Percentiles rank a stretch among this genome's conserved stretches.
Conservation (phyloP, 306 rosid genomes). For the Elaeagnus macrophylla region DNA sequence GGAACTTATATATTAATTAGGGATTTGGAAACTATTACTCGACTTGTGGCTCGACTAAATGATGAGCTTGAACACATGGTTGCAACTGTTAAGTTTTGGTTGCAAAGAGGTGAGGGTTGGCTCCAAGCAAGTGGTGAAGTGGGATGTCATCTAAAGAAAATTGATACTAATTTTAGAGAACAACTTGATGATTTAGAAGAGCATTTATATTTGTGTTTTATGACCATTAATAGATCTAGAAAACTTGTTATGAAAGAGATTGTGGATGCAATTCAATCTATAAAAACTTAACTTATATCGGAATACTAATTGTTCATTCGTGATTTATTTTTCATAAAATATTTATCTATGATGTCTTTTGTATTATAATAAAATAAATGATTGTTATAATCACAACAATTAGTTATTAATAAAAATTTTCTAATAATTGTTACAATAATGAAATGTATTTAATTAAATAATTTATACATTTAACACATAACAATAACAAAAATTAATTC, state of each 20-base stretch:
- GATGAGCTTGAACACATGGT: constrained; percentile 61
- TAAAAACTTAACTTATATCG: background rate
- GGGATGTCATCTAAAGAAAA: constrained; percentile 40
- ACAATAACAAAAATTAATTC: no score
- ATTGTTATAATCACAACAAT: background rate
- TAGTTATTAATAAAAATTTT: no score
- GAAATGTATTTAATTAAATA: no score
- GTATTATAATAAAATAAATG: no score
- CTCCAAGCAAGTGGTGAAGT: constrained; percentile 40
- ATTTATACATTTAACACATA: no score
- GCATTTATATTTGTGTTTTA: constrained; percentile 69
- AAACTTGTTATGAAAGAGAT: constrained; percentile 53
- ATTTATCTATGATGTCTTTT: no score
- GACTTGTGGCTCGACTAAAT: constrained; percentile 45
- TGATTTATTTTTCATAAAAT: background rate
- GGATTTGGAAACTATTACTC: constrained; percentile 54
- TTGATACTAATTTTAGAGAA: constrained; percentile 34
- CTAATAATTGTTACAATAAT: no score
- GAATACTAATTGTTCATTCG: background rate
- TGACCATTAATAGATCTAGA: constrained; percentile 77
- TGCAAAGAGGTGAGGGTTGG: constrained; percentile 31
- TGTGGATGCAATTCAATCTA: constrained; percentile 6
- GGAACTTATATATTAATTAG: constrained; percentile 59
- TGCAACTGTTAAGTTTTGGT: constrained; percentile 39
- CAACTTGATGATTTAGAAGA: constrained; percentile 80